Evolutionary conservation across 1,284 basidiomycete species (phyloP), one percentile per base, ranked within the genome.

Genomic region (Hemileia vastatrix): DNA sequence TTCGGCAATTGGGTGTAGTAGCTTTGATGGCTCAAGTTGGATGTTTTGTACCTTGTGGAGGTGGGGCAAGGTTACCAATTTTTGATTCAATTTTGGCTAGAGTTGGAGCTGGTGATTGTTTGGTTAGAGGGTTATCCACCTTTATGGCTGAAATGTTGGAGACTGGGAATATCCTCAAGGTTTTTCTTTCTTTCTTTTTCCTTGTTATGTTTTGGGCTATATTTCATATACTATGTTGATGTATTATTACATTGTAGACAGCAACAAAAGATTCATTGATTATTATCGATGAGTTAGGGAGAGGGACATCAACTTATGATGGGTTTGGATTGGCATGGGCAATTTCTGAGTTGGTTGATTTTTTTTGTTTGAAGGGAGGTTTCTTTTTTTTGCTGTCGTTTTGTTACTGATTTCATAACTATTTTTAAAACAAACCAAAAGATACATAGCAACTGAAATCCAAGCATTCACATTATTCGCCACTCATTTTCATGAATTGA

Each of bases 81-180:
- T 98, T 97, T 68, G 95, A 99, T 77, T 96, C 91, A 13, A 88
- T 99, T 54, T 79, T 98, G 3, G 95, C 94, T 61, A 83, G 95
- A 68, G 94, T 99, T 1, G 95, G 95, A 5, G 95, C 95, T 0
- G 95, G 95, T 0, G 95, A 98, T 75, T 93, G 88, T 76, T 93
- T 97, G 76, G 79, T 97, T 48, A 97, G 97, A 77, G 95, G 94
- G 15, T 90, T 98, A 2, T 95, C 90, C 31, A 99, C 95, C 0
- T 99, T 98, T 76, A 98, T 98, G 94, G 92, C 93, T 2, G 95
- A 99, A 78, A 99, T 98, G 95, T 81, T 94, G 9, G 90, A 94
- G 77, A 98, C 93, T 0, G 93, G 95, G 0, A 92, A 90, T 0
- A 98, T 99, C 71, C 81, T 98, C 51, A 83, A 88, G 71, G 89